Base-by-base conservation (phyloP, 169 alveolate species). In the Plasmodium relictum region DNA sequence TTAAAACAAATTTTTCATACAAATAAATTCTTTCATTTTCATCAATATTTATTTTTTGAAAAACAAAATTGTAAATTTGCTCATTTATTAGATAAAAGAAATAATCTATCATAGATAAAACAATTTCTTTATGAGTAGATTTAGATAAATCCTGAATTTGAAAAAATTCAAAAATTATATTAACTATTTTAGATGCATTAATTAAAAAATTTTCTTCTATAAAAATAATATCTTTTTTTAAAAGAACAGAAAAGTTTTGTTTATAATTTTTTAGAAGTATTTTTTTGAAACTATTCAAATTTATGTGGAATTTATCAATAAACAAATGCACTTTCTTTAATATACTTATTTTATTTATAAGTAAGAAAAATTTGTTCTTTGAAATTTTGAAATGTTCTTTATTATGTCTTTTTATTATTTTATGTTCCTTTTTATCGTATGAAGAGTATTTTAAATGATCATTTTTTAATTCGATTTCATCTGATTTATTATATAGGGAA, bases 201-300 rank as follows among this genome's bases (percentile, higher is more conserved):
- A 83, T 68, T 69, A 83, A 83, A 68, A 68, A 83, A 37, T 52
- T 42, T 24, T 83, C 91, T 18, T 83, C 91, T 18, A 56, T 65
- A 16, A 83, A 41, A 41, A 66, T 39, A 20, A 45, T 80, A 68
- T 68, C 65, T 71, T 83, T 48, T 45, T 68, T 71, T 71, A 83
- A 72, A 52, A 83, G 48, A n/a, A 44, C n/a, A 16, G 20, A 18
- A 56, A 83, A 14, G 14, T 83, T 68, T 42, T 83, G 68, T 62
- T 83, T 83, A 69, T 83, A 69, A 52, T 50, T 68, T 68, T 83
- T 83, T 20, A 83, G 8, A 52, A 83, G 54, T 74, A 83, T 83
- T 52, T 83, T 68, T 83, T 83, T 50, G 66, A 83, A 83, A 83
- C 26, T 22, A 16, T 83, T 41, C 50, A 83, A 52, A 83, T 83